Percentiles rank a stretch among this genome's conserved stretches.
Evolutionary conservation across 1,139 yeast genomes (phyloP).

Genomic region (Lodderomyces oxycetoniae): DNA sequence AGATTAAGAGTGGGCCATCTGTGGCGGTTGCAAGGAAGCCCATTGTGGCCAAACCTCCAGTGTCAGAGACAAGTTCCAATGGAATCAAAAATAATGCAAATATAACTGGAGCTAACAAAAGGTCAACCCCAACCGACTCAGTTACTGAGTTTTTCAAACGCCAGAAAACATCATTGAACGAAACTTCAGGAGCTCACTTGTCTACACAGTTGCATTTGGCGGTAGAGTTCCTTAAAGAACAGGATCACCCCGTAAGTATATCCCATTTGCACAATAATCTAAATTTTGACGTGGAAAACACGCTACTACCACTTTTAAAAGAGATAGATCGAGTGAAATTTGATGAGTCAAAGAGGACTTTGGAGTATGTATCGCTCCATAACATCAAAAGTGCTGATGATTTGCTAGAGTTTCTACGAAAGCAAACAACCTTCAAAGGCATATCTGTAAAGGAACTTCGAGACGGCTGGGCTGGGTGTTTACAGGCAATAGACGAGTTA

Average conservation of each 20-base stretch:
- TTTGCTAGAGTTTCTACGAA: conserved; percentile 64
- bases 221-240: conserved; percentile 72
- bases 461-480: conserved; percentile 97
- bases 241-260: conserved; percentile 65
- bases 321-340: conserved; percentile 73
- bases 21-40: conserved; percentile 33
- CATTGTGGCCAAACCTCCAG: conserved; percentile 13
- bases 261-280: conserved; percentile 58
- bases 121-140: conserved; percentile 20
- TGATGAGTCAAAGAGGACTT: conserved; percentile 54
- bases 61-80: conserved; percentile 5
- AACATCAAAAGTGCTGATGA: conserved; percentile 82
- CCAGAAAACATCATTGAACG: conserved; percentile 27
- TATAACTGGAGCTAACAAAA: conserved; percentile 10
- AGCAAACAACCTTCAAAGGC: conserved; percentile 87
- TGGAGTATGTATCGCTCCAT: conserved; percentile 84
- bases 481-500: conserved; percentile 67
- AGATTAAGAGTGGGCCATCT: conserved; percentile 46
- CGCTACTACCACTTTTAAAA: conserved; percentile 63
- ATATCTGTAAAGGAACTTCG: conserved; percentile 80
- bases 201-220: conserved; percentile 83
- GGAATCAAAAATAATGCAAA: too few relatives aligned
- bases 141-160: conserved; percentile 35
- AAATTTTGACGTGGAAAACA: conserved; percentile 41
- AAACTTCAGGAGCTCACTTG: conserved; percentile 51